Conservation (phyloP, 768 basidiomycete species). For the Pleurotus giganteus region DNA sequence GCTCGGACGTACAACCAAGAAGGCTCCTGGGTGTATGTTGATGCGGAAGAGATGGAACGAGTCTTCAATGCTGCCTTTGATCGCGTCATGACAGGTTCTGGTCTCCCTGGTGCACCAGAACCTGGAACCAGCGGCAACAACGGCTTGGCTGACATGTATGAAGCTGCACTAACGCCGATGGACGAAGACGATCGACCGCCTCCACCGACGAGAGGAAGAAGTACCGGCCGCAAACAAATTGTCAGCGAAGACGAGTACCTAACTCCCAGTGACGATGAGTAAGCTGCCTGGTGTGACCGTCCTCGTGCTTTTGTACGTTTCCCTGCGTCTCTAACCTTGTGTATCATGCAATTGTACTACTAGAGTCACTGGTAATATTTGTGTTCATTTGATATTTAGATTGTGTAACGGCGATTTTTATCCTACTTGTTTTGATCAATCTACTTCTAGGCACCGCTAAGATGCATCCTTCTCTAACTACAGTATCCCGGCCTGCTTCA, state of each 20-base stretch:
- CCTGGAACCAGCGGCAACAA: constrained; percentile 19
- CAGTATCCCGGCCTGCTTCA: too few species aligned
- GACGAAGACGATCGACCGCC: constrained; percentile 74
- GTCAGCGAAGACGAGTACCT: constrained; percentile 73
- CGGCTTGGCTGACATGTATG: constrained; percentile 33
- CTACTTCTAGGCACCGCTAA: too few species aligned
- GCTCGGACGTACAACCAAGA: constrained; percentile 93
- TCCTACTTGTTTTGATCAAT: too few species aligned
- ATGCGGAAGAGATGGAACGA: constrained; percentile 93
- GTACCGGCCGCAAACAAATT: constrained; percentile 66
- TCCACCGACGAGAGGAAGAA: constrained; percentile 50
- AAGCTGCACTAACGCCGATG: constrained; percentile 76
- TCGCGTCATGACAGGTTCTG: constrained; percentile 60
- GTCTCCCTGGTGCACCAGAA: constrained; percentile 69
- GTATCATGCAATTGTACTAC: constrained; percentile 5
- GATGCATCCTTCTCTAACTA: too few species aligned
- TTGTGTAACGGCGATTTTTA: too few species aligned
- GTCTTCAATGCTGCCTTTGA: constrained; percentile 75
- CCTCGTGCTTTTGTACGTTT: neutral
- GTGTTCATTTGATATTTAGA: too few species aligned
- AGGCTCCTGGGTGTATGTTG: constrained; percentile 92
- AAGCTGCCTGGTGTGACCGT: neutral
- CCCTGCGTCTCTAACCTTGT: neutral
- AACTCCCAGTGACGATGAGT: constrained; percentile 77
- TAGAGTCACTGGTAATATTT: neutral